Evolutionary conservation across 495 filamentous ascomycete species (phyloP).

Genomic region (Trichoderma virens): DNA sequence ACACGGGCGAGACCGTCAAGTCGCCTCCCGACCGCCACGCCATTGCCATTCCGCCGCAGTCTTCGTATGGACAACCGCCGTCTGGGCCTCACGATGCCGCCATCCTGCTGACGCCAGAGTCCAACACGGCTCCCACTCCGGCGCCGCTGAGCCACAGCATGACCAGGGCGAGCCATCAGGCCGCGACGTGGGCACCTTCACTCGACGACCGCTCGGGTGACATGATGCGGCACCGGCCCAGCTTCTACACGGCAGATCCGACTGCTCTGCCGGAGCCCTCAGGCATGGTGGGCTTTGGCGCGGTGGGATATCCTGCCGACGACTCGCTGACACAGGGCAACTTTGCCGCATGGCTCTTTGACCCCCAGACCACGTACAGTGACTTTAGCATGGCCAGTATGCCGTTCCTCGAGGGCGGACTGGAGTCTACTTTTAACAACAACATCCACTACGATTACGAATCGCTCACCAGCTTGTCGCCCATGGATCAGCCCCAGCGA

Average conservation of each 20-base stretch:
- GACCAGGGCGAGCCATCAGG: slow-evolving; percentile 14
- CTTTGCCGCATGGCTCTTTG: slow-evolving; percentile 44
- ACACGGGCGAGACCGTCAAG: slow-evolving; percentile 33
- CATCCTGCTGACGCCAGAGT: slow-evolving; percentile 36
- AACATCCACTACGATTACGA: slow-evolving; percentile 45
- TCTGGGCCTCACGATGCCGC: slow-evolving; percentile 41
- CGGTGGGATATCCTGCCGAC: slow-evolving; percentile 28
- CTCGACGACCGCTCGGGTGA: slow-evolving; percentile 29
- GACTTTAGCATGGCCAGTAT: slow-evolving; percentile 34
- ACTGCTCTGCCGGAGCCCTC: slow-evolving; percentile 19
- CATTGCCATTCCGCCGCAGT: slow-evolving; percentile 22
- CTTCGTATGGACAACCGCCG: slow-evolving; percentile 25
- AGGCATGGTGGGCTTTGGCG: slow-evolving; percentile 18
- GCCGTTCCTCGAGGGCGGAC: slow-evolving; percentile 42
- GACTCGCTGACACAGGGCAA: slow-evolving; percentile 33
- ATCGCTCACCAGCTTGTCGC: slow-evolving; percentile 46
- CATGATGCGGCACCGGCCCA: slow-evolving; percentile 36
- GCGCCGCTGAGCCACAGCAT: slow-evolving; percentile 17
- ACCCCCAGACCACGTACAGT: slow-evolving; percentile 32
- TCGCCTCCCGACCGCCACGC: slow-evolving; percentile 16
- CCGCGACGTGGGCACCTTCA: slow-evolving; percentile 25
- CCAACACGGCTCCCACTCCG: slow-evolving; percentile 21
- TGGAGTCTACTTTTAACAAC: slow-evolving; percentile 43
- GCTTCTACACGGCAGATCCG: slow-evolving; percentile 33
- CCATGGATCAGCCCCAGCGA: slow-evolving; percentile 71